phyloP scores from a whole-genome alignment of 2,329 filamentous ascomycete genomes.

The Chaetomium sp. region DNA sequence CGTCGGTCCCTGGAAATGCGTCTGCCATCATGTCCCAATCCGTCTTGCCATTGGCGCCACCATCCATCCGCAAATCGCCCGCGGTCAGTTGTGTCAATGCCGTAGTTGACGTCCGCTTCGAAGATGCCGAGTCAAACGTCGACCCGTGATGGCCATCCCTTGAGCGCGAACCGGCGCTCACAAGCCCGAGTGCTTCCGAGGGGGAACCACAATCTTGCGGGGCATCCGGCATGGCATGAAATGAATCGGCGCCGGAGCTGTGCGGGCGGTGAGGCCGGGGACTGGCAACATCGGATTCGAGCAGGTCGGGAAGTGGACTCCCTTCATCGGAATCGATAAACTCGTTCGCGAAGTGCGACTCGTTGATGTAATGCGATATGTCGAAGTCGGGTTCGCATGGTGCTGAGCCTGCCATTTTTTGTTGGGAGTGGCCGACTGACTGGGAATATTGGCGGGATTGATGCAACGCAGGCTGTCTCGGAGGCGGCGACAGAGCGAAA shows the following conservation, averaged over 20 bases:
- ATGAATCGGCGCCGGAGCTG: slow-evolving; percentile 24
- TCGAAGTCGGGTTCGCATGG: slow-evolving; percentile 24
- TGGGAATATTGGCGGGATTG: slow-evolving; percentile 9
- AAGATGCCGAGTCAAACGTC: slow-evolving; percentile 49
- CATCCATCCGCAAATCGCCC: slow-evolving; percentile 49
- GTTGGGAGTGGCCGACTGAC: slow-evolving; percentile 7
- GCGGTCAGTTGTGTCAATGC: slow-evolving; percentile 49
- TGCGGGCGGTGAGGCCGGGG: slow-evolving; percentile 24
- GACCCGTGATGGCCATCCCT: slow-evolving; percentile 35
- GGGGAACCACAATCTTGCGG: slow-evolving; percentile 27
- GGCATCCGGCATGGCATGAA: slow-evolving; percentile 19
- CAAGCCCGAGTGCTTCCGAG: slow-evolving; percentile 26
- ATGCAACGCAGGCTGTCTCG: slow-evolving; percentile 3
- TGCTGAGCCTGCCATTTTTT: slow-evolving; percentile 23
- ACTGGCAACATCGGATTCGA: slow-evolving; percentile 27
- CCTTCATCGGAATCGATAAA: slow-evolving; percentile 33
- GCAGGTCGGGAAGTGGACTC: slow-evolving; percentile 25
- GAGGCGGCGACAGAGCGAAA: slow-evolving; percentile 1
- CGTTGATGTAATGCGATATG: slow-evolving; percentile 18
- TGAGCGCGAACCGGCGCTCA: slow-evolving; percentile 28
- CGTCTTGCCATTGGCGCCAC: slow-evolving; percentile 45
- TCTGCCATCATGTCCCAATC: slow-evolving; percentile 46
- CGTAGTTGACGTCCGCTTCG: slow-evolving; percentile 51
- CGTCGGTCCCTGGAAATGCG: background rate
- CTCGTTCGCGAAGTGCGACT: slow-evolving; percentile 23